Evolutionary conservation across 805 yeast genomes (phyloP).

Genomic region (Diddensiella transvaalensis): DNA sequence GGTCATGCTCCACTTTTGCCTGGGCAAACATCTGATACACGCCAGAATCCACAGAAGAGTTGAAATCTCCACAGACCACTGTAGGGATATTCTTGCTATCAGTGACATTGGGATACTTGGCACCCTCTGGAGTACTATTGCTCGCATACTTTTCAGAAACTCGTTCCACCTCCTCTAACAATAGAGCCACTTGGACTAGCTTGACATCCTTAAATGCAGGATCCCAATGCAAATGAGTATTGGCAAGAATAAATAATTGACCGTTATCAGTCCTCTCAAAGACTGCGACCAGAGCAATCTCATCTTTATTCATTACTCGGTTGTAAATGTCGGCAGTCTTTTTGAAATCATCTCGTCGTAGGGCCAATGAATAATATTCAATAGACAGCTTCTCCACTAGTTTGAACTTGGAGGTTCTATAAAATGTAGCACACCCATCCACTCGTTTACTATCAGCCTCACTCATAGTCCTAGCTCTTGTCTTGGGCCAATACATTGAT

Average conservation of each 20-base stretch:
- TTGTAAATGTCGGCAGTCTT: constrained; percentile 93
- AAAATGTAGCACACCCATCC: constrained; percentile 98
- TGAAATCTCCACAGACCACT: constrained; percentile 92
- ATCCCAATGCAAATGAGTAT: constrained; percentile 98
- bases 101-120: constrained; percentile 37
- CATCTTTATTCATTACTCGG: constrained; percentile 94
- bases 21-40: constrained; percentile 86
- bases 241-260: constrained; percentile 68
- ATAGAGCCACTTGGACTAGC: constrained; percentile 88
- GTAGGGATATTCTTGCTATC: constrained; percentile 60
- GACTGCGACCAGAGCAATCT: constrained; percentile 74
- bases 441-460: constrained; percentile 80
- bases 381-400: constrained; percentile 66
- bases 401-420: constrained; percentile 62
- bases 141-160: constrained; percentile 48
- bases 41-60: constrained; percentile 81
- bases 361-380: constrained; percentile 63
- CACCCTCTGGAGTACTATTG: constrained; percentile 31
- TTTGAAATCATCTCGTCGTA: constrained; percentile 65
- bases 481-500: constrained; percentile 79
- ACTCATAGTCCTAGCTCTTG: constrained; percentile 85
- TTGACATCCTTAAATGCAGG: constrained; percentile 95
- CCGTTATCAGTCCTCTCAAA: constrained; percentile 73
- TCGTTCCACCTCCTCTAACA: constrained; percentile 80
- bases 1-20: constrained; percentile 68